These are phyloP conservation scores for Hymenoscyphus repandus DNA, from an alignment of 2,329 filamentous ascomycete species.

Conservation along the genomic window DNA sequence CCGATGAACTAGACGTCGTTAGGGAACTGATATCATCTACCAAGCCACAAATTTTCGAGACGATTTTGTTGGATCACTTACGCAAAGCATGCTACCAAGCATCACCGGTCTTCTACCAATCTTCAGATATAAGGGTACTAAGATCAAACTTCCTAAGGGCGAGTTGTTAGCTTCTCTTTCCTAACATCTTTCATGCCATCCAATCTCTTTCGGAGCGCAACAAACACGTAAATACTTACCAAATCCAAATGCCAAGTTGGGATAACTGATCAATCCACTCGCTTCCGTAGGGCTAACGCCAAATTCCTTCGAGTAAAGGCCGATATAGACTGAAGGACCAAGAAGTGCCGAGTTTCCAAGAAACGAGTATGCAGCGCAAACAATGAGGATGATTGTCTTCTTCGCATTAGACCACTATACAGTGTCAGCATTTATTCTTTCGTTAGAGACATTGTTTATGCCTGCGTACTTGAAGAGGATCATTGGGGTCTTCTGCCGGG, in stretches of 20 bases:
- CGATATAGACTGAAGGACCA: constrained; percentile 54
- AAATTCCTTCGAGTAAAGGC: constrained; percentile 48
- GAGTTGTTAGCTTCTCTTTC: background rate
- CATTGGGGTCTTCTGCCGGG: constrained; percentile 55
- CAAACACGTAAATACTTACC: constrained; percentile 30
- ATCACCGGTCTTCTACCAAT: constrained; percentile 25
- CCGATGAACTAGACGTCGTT: constrained; percentile 12
- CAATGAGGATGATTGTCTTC: constrained; percentile 51
- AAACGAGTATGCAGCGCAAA: constrained; percentile 52
- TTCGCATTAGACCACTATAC: constrained; percentile 47
- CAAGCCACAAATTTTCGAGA: too few species aligned
- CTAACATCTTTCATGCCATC: background rate
- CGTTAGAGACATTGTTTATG: constrained; percentile 10
- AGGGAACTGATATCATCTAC: background rate
- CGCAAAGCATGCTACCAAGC: constrained; percentile 14
- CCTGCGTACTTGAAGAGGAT: constrained; percentile 45
- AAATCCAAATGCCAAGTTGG: constrained; percentile 56
- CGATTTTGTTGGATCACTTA: background rate
- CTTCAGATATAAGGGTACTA: constrained; percentile 51
- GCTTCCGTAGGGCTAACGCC: constrained; percentile 44
- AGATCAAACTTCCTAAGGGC: constrained; percentile 41
- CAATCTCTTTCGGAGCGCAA: background rate
- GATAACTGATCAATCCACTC: constrained; percentile 53
- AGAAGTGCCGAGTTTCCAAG: constrained; percentile 52
- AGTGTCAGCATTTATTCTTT: background rate